Percentiles rank a stretch among this genome's conserved stretches.
Evolutionary conservation across 2,329 filamentous ascomycete genomes (phyloP).

Genomic region (Hypoxylon sp.): DNA sequence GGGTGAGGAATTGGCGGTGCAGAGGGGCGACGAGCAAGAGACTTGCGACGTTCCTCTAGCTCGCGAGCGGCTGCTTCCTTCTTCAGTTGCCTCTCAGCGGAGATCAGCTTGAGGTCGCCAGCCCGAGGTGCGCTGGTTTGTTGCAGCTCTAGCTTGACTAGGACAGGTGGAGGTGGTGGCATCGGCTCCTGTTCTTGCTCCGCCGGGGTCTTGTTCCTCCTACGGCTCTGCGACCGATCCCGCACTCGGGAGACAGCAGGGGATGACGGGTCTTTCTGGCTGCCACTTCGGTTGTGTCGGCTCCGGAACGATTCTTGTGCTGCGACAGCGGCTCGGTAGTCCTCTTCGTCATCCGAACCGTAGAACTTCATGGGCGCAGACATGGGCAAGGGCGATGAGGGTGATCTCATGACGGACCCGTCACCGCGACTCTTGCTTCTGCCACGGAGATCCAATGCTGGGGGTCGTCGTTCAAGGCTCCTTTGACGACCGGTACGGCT

Average conservation of each 20-base stretch:
- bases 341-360: conserved; percentile 72
- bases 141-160: not conserved
- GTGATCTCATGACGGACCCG: conserved; percentile 71
- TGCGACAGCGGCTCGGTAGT: conserved; percentile 61
- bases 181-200: conserved; percentile 45
- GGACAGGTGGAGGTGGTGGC: conserved; percentile 23
- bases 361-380: conserved; percentile 65
- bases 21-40: conserved; percentile 80
- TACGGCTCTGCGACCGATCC: conserved; percentile 53
- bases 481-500: conserved; percentile 57
- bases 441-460: conserved; percentile 63
- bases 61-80: conserved; percentile 83
- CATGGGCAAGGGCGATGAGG: conserved; percentile 82
- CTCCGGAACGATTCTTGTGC: conserved; percentile 65
- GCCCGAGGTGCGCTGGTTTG: conserved; percentile 51
- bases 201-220: conserved; percentile 44
- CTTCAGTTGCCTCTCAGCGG: conserved; percentile 69
- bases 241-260: conserved; percentile 45
- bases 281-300: conserved; percentile 62
- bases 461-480: conserved; percentile 57
- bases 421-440: conserved; percentile 69
- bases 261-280: conserved; percentile 46
- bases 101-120: conserved; percentile 64
- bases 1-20: conserved; percentile 84
- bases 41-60: conserved; percentile 86